These are phyloP conservation scores for Auriscalpium vulgare DNA, from an alignment of 768 basidiomycete species.

Conservation along the genomic window DNA sequence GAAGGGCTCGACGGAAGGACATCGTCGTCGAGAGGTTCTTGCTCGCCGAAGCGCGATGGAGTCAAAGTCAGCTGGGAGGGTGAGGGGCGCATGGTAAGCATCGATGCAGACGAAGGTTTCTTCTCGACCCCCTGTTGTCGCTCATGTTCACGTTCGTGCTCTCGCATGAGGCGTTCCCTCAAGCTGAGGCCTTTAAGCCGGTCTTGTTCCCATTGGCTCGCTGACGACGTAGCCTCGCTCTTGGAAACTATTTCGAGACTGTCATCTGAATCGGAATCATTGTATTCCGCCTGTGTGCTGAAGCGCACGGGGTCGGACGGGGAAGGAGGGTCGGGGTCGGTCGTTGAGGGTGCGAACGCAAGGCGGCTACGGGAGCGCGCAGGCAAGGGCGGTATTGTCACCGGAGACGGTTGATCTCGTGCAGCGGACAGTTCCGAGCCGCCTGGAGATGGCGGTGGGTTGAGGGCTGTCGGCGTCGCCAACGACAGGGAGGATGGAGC, in stretches of 20 bases:
- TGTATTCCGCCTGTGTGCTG: conserved; percentile 15
- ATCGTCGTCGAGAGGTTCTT: conserved; percentile 8
- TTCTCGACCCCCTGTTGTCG: background rate
- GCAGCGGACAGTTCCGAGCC: background rate
- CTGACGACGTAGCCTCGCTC: conserved; percentile 6
- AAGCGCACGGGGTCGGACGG: conserved; percentile 7
- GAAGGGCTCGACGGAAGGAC: conserved; percentile 8
- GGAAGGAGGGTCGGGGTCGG: background rate
- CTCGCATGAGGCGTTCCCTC: background rate
- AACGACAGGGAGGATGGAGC: conserved; percentile 6
- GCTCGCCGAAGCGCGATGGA: background rate
- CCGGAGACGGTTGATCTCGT: conserved; percentile 3
- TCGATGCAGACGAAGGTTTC: background rate
- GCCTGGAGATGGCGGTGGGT: conserved; percentile 1
- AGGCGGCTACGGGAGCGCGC: conserved; percentile 3
- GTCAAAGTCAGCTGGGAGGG: conserved; percentile 12
- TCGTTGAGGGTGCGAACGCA: conserved; percentile 3
- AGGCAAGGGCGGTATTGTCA: conserved; percentile 12
- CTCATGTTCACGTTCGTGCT: background rate
- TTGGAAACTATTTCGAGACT: conserved; percentile 14
- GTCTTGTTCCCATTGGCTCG: conserved; percentile 7
- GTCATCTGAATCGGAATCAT: conserved; percentile 13
- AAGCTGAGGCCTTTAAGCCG: background rate
- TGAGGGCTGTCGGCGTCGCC: conserved; percentile 5
- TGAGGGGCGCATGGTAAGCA: conserved; percentile 5